phyloP scores from a whole-genome alignment of 2,329 filamentous ascomycete species.

The Ophiostoma quercus region DNA sequence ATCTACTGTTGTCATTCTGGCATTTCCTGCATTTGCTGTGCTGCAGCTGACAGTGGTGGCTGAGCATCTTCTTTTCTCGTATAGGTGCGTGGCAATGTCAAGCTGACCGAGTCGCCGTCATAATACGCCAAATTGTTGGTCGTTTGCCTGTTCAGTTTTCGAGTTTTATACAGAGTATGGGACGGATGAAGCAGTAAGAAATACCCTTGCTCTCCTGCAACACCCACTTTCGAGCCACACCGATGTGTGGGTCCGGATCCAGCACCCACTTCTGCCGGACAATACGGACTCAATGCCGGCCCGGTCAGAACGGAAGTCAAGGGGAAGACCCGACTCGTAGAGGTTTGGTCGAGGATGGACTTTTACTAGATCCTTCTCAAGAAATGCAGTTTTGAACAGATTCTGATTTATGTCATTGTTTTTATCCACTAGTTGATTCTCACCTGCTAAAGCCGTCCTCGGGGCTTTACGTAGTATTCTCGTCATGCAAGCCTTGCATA shows the following conservation, averaged over 20 bases:
- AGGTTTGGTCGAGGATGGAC: not conserved
- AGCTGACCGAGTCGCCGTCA: not conserved
- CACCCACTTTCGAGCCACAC: not conserved
- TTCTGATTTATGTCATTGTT: not conserved
- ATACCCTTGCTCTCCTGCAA: not conserved
- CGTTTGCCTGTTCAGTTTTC: not conserved
- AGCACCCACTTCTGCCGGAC: not conserved
- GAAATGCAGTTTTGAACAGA: no score
- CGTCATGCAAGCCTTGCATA: not conserved
- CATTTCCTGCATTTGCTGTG: not conserved
- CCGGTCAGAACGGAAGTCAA: not conserved
- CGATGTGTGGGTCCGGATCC: slow-evolving; percentile 1
- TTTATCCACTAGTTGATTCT: not conserved
- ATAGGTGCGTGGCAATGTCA: not conserved
- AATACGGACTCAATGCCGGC: not conserved
- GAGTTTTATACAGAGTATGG: not conserved
- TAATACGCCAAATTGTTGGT: not conserved
- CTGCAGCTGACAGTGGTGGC: not conserved
- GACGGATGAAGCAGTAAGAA: not conserved
- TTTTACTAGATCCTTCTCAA: not conserved
- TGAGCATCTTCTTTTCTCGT: not conserved
- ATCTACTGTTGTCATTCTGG: not conserved
- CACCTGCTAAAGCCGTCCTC: not conserved
- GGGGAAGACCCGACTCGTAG: not conserved
- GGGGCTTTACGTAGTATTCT: not conserved